phyloP scores from a whole-genome alignment of 352 stramenopile genomes.

The Phytophthora meadii region DNA sequence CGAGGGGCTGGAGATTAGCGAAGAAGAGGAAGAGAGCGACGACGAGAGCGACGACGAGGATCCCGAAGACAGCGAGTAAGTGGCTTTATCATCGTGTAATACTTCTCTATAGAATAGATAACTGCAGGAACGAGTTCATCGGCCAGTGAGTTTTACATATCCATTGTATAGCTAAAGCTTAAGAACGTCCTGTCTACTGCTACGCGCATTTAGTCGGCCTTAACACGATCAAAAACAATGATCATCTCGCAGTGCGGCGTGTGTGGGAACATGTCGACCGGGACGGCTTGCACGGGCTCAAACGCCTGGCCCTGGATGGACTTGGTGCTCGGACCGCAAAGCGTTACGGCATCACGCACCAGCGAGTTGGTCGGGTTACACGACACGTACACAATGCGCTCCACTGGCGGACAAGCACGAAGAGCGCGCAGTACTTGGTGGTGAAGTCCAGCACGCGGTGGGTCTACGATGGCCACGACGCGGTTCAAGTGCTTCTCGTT shows the following conservation, averaged over 20 bases:
- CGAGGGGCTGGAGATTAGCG: constrained; percentile 83
- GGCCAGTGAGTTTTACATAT: constrained; percentile 1
- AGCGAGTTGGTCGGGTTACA: constrained; percentile 98
- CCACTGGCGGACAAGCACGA: constrained; percentile 80
- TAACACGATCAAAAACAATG: constrained; percentile 95
- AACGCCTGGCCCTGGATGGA: constrained; percentile 93
- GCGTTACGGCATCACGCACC: constrained; percentile 83
- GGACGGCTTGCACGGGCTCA: constrained; percentile 90
- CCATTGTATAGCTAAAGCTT: background rate
- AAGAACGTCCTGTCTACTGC: constrained; percentile 1
- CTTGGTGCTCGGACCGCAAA: constrained; percentile 96
- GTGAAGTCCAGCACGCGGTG: constrained; percentile 95
- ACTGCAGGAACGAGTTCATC: constrained; percentile 1
- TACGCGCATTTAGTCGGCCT: constrained; percentile 26
- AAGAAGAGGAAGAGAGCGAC: constrained; percentile 48
- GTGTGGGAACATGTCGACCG: constrained; percentile 99
- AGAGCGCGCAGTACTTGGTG: constrained; percentile 90
- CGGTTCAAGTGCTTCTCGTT: constrained; percentile 63
- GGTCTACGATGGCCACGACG: constrained; percentile 97
- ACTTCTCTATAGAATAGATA: constrained; percentile 34
- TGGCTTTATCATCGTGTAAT: background rate
- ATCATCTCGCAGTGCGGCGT: constrained; percentile 99
- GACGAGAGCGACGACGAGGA: constrained; percentile 24
- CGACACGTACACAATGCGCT: constrained; percentile 97
- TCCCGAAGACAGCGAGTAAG: constrained; percentile 20